phyloP scores from a whole-genome alignment of 2,329 filamentous ascomycete genomes.

The Ascochyta fabae region DNA sequence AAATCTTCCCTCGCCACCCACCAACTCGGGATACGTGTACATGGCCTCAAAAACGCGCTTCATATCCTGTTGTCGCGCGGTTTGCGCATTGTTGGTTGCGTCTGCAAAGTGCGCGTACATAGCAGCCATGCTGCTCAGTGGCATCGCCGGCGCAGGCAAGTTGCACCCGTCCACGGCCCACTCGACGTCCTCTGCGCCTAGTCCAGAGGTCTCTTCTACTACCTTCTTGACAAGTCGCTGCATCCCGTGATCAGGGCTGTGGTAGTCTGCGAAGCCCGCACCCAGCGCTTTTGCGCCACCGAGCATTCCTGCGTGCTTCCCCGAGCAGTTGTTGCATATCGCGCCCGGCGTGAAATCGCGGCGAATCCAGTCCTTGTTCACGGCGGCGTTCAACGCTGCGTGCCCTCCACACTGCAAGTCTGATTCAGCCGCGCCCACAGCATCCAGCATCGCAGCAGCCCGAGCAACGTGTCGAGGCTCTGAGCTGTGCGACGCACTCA shows the following conservation, averaged over 20 bases:
- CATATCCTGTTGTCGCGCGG: constrained; percentile 45
- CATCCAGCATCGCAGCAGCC: neutral
- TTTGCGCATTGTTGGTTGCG: neutral
- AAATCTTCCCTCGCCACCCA: constrained; percentile 56
- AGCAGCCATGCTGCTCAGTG: neutral
- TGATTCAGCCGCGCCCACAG: neutral
- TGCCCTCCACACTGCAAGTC: constrained; percentile 1
- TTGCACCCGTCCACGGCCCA: constrained; percentile 2
- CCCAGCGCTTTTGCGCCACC: constrained; percentile 51
- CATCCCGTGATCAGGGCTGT: too few relatives aligned
- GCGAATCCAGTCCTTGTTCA: constrained; percentile 52
- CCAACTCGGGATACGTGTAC: constrained; percentile 51
- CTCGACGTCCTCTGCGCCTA: neutral
- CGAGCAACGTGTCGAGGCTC: neutral
- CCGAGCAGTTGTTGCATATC: constrained; percentile 57
- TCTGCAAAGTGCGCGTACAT: neutral
- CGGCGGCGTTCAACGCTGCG: constrained; percentile 2
- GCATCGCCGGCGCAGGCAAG: neutral
- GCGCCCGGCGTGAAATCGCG: constrained; percentile 47
- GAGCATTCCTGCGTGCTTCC: constrained; percentile 58
- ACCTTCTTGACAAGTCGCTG: too few relatives aligned
- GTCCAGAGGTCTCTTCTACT: neutral
- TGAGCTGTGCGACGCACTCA: neutral
- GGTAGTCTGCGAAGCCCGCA: constrained; percentile 10
- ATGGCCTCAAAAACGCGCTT: constrained; percentile 52